Evolutionary conservation across 192 early-diverging fungal genomes (phyloP).

Genomic region (Coemansia sp.): DNA sequence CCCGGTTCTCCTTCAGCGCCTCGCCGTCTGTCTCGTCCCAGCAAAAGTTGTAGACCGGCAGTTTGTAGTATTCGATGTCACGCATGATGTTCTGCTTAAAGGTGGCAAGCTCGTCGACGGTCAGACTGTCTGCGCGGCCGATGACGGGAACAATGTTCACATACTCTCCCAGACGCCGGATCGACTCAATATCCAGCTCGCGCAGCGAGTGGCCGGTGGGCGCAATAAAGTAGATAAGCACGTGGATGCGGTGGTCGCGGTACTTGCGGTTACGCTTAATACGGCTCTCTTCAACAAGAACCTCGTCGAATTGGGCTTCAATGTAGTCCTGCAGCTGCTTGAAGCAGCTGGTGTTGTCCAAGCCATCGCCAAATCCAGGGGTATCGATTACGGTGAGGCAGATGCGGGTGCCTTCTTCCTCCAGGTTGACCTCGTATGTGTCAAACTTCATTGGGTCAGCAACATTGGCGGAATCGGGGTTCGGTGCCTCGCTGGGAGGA

Average conservation of each 20-base stretch:
- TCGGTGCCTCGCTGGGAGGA: conserved; percentile 70
- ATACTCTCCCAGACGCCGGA: conserved; percentile 86
- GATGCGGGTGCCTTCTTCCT: conserved; percentile 96
- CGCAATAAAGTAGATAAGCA: conserved; percentile 95
- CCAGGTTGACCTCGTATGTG: conserved; percentile 88
- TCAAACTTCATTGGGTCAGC: conserved; percentile 88
- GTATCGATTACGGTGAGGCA: conserved; percentile 97
- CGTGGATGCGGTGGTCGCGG: conserved; percentile 96
- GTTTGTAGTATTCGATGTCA: conserved; percentile 96
- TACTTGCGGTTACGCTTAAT: conserved; percentile 86
- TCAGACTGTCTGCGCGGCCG: conserved; percentile 90
- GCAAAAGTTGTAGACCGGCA: conserved; percentile 98
- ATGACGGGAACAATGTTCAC: conserved; percentile 97
- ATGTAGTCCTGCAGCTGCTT: conserved; percentile 92
- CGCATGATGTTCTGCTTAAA: conserved; percentile 97
- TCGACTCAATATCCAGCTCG: conserved; percentile 92
- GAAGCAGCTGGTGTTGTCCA: conserved; percentile 93
- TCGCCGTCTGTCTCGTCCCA: conserved; percentile 99
- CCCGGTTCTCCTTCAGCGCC: conserved; percentile 96
- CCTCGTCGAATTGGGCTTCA: conserved; percentile 94
- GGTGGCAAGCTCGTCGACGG: conserved; percentile 74
- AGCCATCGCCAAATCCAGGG: conserved; percentile 96
- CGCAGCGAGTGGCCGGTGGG: conserved; percentile 96
- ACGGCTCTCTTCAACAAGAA: conserved; percentile 85
- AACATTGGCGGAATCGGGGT: conserved; percentile 75